These are phyloP conservation scores for Penicillium crystallinum DNA, from an alignment of 495 filamentous ascomycete genomes.

Conservation along the genomic window DNA sequence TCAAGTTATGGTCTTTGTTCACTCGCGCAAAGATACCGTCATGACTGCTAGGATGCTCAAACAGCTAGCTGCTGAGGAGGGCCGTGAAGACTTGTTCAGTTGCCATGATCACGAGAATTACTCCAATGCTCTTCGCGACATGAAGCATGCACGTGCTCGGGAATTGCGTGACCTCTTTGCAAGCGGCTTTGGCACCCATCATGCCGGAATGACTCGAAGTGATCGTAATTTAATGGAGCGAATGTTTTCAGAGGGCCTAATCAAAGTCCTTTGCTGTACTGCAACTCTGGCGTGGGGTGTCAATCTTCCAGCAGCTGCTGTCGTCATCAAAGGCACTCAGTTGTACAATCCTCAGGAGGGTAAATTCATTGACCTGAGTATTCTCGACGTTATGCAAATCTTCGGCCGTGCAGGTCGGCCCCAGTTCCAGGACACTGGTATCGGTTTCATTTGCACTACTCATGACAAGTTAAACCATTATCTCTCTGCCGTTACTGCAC, in stretches of 20 bases:
- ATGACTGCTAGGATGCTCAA: slow-evolving; percentile 78
- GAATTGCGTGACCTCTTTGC: slow-evolving; percentile 85
- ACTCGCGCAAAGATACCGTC: slow-evolving; percentile 91
- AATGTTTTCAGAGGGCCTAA: slow-evolving; percentile 79
- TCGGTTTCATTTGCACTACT: slow-evolving; percentile 94
- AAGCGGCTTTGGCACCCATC: slow-evolving; percentile 90
- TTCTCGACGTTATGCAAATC: slow-evolving; percentile 96
- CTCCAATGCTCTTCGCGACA: slow-evolving; percentile 67
- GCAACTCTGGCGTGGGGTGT: slow-evolving; percentile 97
- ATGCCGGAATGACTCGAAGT: slow-evolving; percentile 89
- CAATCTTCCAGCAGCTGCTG: slow-evolving; percentile 88
- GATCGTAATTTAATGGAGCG: slow-evolving; percentile 92
- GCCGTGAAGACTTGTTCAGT: slow-evolving; percentile 67
- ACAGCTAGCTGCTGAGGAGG: slow-evolving; percentile 78
- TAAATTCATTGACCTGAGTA: slow-evolving; percentile 94
- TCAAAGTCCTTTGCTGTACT: slow-evolving; percentile 97
- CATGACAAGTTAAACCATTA: slow-evolving; percentile 92
- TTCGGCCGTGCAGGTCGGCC: slow-evolving; percentile 97
- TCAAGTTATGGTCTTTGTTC: slow-evolving; percentile 98
- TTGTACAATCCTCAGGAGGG: slow-evolving; percentile 94
- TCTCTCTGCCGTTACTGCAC: slow-evolving; percentile 84
- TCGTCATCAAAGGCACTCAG: slow-evolving; percentile 94
- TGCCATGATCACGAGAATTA: slow-evolving; percentile 66
- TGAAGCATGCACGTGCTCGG: slow-evolving; percentile 73
- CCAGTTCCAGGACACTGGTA: slow-evolving; percentile 92